Conservation (phyloP, 495 filamentous ascomycete species). For the Patellaria atrata region DNA sequence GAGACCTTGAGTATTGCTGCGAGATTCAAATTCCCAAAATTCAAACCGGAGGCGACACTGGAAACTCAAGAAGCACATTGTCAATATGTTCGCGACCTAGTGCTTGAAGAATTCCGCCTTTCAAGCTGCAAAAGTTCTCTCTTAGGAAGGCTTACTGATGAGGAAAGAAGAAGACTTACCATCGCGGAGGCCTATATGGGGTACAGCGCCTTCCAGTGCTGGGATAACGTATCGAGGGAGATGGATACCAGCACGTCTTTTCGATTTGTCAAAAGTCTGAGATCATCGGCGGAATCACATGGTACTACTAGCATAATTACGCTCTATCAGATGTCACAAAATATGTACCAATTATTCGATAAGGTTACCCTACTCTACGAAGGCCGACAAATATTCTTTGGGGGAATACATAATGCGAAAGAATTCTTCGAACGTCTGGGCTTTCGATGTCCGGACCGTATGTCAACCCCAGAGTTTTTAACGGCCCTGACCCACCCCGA, state of each 20-base stretch:
- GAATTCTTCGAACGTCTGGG: constrained; percentile 62
- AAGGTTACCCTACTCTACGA: constrained; percentile 69
- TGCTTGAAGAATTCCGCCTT: constrained; percentile 54
- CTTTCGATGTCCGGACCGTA: constrained; percentile 56
- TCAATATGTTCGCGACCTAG: constrained; percentile 33
- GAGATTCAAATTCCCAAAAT: too few relatives aligned
- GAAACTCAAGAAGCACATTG: not conserved
- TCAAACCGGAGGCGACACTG: too few relatives aligned
- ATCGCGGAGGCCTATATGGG: constrained; percentile 59
- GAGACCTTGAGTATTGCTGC: constrained; percentile 72
- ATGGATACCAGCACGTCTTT: constrained; percentile 68
- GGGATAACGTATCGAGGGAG: constrained; percentile 75
- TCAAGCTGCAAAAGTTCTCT: constrained; percentile 65
- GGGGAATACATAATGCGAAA: constrained; percentile 43
- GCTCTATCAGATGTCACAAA: constrained; percentile 72
- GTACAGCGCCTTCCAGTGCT: constrained; percentile 57
- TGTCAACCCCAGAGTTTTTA: constrained; percentile 67
- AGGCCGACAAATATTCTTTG: constrained; percentile 74
- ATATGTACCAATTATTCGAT: constrained; percentile 56
- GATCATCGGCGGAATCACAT: constrained; percentile 49
- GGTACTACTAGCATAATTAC: constrained; percentile 58
- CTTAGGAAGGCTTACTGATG: constrained; percentile 65
- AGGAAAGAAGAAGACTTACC: constrained; percentile 71
- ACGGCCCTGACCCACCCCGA: constrained; percentile 62
- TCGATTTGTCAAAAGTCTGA: constrained; percentile 61